phyloP scores from a whole-genome alignment of 768 basidiomycete species.

The Boletellus ananas region DNA sequence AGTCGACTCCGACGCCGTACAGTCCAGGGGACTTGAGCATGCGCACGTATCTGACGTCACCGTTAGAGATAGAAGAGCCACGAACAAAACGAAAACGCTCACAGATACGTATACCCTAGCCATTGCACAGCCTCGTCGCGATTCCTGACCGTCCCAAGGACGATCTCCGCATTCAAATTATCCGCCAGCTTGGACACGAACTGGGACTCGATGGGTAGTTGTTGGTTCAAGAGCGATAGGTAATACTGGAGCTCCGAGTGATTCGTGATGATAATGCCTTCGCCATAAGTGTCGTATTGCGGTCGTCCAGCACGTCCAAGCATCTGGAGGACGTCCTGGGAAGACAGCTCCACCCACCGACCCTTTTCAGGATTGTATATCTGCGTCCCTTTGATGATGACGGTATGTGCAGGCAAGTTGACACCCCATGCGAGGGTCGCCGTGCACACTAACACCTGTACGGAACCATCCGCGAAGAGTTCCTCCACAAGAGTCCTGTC shows the following conservation, averaged over 20 bases:
- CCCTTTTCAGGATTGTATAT: slow-evolving; percentile 99
- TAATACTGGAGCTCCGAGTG: slow-evolving; percentile 97
- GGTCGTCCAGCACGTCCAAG: slow-evolving; percentile 96
- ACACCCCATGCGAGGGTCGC: slow-evolving; percentile 99
- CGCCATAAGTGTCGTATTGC: slow-evolving; percentile 95
- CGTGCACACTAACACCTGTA: slow-evolving; percentile 95
- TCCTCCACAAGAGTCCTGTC: slow-evolving; percentile 93
- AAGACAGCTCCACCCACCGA: slow-evolving; percentile 92
- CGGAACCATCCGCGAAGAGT: slow-evolving; percentile 84
- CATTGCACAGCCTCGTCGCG: slow-evolving; percentile 97
- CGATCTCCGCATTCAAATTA: slow-evolving; percentile 96
- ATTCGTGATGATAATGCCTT: slow-evolving; percentile 98
- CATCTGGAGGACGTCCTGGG: slow-evolving; percentile 98
- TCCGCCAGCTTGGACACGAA: slow-evolving; percentile 91
- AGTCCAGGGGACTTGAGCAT: slow-evolving; percentile 88
- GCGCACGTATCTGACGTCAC: slow-evolving; percentile 71
- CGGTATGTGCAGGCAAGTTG: slow-evolving; percentile 94
- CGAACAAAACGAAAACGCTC: slow-evolving; percentile 15
- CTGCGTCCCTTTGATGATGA: slow-evolving; percentile 99
- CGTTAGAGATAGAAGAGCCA: slow-evolving; percentile 3
- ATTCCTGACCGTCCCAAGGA: slow-evolving; percentile 90
- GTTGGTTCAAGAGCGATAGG: slow-evolving; percentile 91
- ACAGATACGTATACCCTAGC: slow-evolving; percentile 94
- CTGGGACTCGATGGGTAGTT: slow-evolving; percentile 95
- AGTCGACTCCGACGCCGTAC: slow-evolving; percentile 87